Conservation (phyloP, 441 rosid genomes). For the Gossypium schwendimanii region DNA sequence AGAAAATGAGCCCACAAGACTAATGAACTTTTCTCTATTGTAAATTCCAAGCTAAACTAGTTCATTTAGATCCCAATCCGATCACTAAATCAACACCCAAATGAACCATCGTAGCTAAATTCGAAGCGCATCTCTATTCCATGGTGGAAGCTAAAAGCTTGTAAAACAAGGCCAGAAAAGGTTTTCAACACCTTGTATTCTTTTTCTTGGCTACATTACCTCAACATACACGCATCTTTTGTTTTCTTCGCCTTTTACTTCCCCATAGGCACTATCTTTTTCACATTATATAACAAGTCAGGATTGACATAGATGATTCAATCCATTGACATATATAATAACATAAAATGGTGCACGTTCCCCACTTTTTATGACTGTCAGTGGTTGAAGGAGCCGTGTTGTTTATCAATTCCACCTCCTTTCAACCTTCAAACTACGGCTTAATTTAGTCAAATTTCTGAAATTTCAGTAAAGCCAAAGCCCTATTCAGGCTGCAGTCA, state of each 20-base stretch:
- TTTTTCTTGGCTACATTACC: too few species aligned
- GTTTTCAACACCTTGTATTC: too few species aligned
- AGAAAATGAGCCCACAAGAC: too few species aligned
- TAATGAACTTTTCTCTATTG: too few species aligned
- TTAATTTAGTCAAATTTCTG: slow-evolving; percentile 17
- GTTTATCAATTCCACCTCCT: slow-evolving; percentile 26
- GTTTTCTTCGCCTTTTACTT: background rate
- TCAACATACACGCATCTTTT: background rate
- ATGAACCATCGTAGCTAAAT: too few species aligned
- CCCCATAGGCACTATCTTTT: background rate
- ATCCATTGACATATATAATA: background rate
- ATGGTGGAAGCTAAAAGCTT: too few species aligned
- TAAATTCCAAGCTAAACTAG: too few species aligned
- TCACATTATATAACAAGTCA: slow-evolving; percentile 2
- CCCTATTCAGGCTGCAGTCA: slow-evolving; percentile 8
- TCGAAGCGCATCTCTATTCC: too few species aligned
- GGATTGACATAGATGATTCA: background rate
- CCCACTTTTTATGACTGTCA: slow-evolving; percentile 8
- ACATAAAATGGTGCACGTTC: background rate
- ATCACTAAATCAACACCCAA: too few species aligned
- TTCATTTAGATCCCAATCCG: too few species aligned
- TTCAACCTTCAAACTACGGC: slow-evolving; percentile 21
- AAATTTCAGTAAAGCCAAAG: background rate
- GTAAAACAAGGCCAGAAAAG: too few species aligned
- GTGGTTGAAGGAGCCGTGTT: slow-evolving; percentile 25